Evolutionary conservation across 2,329 filamentous ascomycete species (phyloP).

Genomic region (Drechslera avenae): DNA sequence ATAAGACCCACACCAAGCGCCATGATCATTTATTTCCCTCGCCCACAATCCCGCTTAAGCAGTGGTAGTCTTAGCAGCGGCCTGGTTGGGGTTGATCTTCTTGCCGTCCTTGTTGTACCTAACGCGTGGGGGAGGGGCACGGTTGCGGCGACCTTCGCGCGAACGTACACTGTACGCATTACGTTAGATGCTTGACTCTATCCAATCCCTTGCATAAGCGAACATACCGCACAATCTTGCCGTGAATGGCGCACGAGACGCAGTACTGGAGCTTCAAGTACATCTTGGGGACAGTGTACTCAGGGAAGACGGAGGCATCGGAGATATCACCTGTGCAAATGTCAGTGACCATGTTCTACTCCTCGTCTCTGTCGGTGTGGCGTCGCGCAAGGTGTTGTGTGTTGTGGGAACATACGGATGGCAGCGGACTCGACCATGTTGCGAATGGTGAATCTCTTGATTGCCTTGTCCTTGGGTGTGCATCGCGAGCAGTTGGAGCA

Average conservation of each 20-base stretch:
- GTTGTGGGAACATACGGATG: constrained; percentile 88
- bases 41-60: constrained; percentile 34
- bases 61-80: constrained; percentile 66
- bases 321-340: constrained; percentile 89
- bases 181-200: constrained; percentile 17
- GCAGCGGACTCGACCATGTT: constrained; percentile 99
- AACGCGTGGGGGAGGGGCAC: constrained; percentile 94
- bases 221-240: constrained; percentile 99
- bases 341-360: constrained; percentile 28
- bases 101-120: constrained; percentile 99
- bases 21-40: constrained; percentile 37
- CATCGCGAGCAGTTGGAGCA: constrained; percentile 82
- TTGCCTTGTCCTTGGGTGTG: constrained; percentile 99
- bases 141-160: constrained; percentile 95
- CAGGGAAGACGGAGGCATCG: constrained; percentile 97
- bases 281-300: constrained; percentile 99
- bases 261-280: constrained; percentile 99
- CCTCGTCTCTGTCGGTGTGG: constrained; percentile 2
- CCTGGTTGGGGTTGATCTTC: constrained; percentile 93
- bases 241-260: constrained; percentile 99
- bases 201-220: constrained; percentile 4
- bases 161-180: constrained; percentile 80
- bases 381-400: constrained; percentile 8
- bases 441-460: constrained; percentile 99
- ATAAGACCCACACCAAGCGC: constrained; percentile 45